Evolutionary conservation across 1,139 yeast genomes (phyloP).

Genomic region (Lodderomyces orthopsilosis): DNA sequence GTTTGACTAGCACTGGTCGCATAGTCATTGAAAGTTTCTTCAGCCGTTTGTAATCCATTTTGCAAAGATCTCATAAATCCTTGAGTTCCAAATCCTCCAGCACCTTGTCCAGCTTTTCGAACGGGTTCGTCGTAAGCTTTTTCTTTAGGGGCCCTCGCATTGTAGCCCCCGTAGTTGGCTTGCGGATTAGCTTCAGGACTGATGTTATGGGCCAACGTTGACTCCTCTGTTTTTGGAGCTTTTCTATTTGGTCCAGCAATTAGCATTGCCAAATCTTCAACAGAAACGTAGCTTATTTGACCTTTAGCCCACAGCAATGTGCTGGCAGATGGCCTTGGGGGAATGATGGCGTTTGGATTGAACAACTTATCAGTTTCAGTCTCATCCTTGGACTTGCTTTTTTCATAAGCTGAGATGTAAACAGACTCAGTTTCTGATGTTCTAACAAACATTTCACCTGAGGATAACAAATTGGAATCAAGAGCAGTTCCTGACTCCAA

Average conservation of each 20-base stretch:
- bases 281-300: constrained; percentile 51
- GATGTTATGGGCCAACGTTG: constrained; percentile 54
- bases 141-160: constrained; percentile 17
- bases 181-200: constrained; percentile 47
- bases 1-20: constrained; percentile 55
- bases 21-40: constrained; percentile 56
- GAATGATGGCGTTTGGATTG: constrained; percentile 59
- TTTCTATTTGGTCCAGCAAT: constrained; percentile 63
- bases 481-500: constrained; percentile 24
- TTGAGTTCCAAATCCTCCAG: constrained; percentile 24
- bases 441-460: constrained; percentile 74
- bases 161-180: constrained; percentile 29
- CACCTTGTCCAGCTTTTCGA: constrained; percentile 19
- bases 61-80: constrained; percentile 51
- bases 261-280: constrained; percentile 56
- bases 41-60: constrained; percentile 52
- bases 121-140: constrained; percentile 51
- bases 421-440: constrained; percentile 55
- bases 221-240: constrained; percentile 53
- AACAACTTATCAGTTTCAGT: constrained; percentile 51
- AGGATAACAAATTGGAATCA: constrained; percentile 45
- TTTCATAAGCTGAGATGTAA: constrained; percentile 20
- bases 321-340: constrained; percentile 77
- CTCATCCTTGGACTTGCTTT: constrained; percentile 14
- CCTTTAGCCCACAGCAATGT: constrained; percentile 90